Conservation (phyloP, 495 filamentous ascomycete genomes). For the Xylaria intraflava region DNA sequence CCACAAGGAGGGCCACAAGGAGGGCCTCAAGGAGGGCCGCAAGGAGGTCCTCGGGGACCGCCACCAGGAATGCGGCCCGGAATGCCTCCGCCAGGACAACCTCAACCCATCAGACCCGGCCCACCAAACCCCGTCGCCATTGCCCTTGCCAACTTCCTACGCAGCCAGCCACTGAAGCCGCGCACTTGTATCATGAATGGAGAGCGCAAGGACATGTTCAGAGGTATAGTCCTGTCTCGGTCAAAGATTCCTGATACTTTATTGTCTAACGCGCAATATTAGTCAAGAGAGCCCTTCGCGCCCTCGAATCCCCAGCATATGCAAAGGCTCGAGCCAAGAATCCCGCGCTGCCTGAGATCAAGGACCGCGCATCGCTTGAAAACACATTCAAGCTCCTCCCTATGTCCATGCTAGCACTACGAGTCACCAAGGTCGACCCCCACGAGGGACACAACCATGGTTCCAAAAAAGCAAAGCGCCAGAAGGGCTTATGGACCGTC, state of each 20-base stretch:
- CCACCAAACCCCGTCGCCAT: conserved; percentile 82
- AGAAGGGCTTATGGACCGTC: conserved; percentile 96
- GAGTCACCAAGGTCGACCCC: conserved; percentile 75
- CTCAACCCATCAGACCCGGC: conserved; percentile 57
- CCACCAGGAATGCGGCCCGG: conserved; percentile 23
- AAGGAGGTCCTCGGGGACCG: conserved; percentile 16
- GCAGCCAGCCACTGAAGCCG: conserved; percentile 76
- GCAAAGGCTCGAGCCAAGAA: conserved; percentile 83
- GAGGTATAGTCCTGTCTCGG: conserved; percentile 50
- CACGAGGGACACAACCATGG: conserved; percentile 63
- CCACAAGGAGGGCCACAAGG: conserved; percentile 18
- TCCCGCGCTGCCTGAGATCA: conserved; percentile 79
- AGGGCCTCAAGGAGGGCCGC: conserved; percentile 21
- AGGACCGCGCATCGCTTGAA: conserved; percentile 76
- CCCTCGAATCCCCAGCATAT: conserved; percentile 84
- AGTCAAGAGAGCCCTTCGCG: conserved; percentile 97
- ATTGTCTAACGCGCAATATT: conserved; percentile 10
- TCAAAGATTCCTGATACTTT: not conserved
- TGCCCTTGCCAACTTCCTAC: conserved; percentile 84
- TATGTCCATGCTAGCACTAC: conserved; percentile 87
- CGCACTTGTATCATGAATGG: conserved; percentile 92
- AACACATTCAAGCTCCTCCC: conserved; percentile 94
- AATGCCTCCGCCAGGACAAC: conserved; percentile 37
- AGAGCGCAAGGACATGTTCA: conserved; percentile 97
- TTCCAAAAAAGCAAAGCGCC: conserved; percentile 72